Percentiles rank a stretch among this genome's conserved stretches.
Evolutionary conservation across 768 basidiomycete genomes (phyloP).

Genomic region (Coprinellus micaceus): DNA sequence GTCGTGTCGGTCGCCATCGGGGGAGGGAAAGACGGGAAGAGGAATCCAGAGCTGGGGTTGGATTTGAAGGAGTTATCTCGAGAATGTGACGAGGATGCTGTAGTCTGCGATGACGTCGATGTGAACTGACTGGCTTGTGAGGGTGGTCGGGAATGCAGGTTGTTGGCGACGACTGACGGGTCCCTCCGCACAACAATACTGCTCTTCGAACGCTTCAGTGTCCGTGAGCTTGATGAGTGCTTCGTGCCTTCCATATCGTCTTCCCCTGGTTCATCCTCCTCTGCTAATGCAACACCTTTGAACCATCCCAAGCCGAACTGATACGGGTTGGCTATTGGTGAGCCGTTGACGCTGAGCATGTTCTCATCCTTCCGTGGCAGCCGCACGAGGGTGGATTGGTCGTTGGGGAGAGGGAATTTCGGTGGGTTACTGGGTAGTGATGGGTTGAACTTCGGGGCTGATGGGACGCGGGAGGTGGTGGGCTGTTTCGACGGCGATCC

Average conservation of each 20-base stretch:
- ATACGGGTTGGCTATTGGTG: conserved; percentile 77
- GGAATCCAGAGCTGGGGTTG: conserved; percentile 21
- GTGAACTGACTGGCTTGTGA: conserved; percentile 51
- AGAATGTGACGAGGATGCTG: conserved; percentile 37
- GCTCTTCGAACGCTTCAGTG: conserved; percentile 48
- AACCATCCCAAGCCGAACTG: conserved; percentile 63
- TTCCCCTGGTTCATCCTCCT: conserved; percentile 31
- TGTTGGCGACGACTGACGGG: conserved; percentile 33
- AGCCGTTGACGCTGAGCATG: conserved; percentile 80
- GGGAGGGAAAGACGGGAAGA: conserved; percentile 25
- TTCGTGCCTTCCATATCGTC: conserved; percentile 20
- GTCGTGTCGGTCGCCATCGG: conserved; percentile 26
- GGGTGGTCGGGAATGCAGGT: conserved; percentile 42
- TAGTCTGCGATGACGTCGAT: conserved; percentile 33
- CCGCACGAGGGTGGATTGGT: conserved; percentile 43
- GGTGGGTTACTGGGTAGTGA: conserved; percentile 55
- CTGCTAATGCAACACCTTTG: conserved; percentile 36
- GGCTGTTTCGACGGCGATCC: conserved; percentile 51
- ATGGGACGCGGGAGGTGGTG: conserved; percentile 45
- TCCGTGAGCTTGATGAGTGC: conserved; percentile 22
- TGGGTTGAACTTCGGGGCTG: conserved; percentile 71
- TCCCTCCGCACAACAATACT: conserved; percentile 62
- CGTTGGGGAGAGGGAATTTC: conserved; percentile 38
- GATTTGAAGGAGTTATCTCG: conserved; percentile 30
- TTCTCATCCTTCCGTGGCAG: conserved; percentile 71